Evolutionary conservation across 2,329 filamentous ascomycete genomes (phyloP).

Genomic region (Colletotrichum sp.): DNA sequence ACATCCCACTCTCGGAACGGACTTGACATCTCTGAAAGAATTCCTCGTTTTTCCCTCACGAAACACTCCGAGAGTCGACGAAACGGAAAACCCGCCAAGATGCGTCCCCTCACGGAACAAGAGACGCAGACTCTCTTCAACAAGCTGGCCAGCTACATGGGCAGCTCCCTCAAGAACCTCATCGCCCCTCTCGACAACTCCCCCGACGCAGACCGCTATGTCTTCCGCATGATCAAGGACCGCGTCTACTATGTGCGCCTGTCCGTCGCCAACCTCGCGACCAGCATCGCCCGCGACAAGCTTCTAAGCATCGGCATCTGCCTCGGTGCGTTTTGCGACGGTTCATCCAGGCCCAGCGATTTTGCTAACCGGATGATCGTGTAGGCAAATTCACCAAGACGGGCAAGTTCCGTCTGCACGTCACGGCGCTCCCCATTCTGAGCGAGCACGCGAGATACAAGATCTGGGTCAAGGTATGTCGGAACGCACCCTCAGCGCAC

Average conservation of each 20-base stretch:
- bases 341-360: neutral
- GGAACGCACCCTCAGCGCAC: too few relatives aligned
- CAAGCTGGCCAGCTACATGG: constrained; percentile 94
- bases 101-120: constrained; percentile 82
- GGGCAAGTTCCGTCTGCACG: constrained; percentile 92
- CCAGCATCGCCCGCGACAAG: constrained; percentile 80
- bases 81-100: constrained; percentile 41
- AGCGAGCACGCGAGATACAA: constrained; percentile 93
- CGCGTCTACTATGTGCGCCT: constrained; percentile 93
- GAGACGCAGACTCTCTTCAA: constrained; percentile 85
- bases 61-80: neutral
- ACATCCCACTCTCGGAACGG: neutral
- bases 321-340: constrained; percentile 54
- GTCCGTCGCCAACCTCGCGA: constrained; percentile 89
- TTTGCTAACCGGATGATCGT: neutral
- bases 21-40: neutral
- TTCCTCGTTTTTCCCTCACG: neutral
- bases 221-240: constrained; percentile 73
- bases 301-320: constrained; percentile 90
- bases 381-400: constrained; percentile 94
- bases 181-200: constrained; percentile 75
- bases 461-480: constrained; percentile 79
- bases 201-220: constrained; percentile 75
- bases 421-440: constrained; percentile 86
- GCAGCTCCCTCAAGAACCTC: constrained; percentile 83